phyloP scores from a whole-genome alignment of 805 yeast genomes.

The Kodamaea kaohsiungensis region DNA sequence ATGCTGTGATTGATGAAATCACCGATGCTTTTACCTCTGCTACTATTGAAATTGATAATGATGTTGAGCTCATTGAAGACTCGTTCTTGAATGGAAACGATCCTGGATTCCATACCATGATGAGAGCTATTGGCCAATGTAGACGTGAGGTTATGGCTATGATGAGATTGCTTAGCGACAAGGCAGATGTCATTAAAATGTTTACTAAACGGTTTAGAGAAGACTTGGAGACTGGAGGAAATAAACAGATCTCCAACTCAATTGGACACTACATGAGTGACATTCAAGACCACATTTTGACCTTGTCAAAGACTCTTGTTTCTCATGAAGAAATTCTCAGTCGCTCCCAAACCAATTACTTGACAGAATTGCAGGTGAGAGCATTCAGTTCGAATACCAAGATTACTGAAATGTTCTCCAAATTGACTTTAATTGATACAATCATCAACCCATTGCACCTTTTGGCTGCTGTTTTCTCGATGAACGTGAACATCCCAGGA shows the following conservation, averaged over 20 bases:
- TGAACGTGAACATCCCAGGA: constrained; percentile 93
- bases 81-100: constrained; percentile 81
- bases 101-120: constrained; percentile 72
- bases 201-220: constrained; percentile 94
- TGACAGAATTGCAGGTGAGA: constrained; percentile 93
- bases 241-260: background rate
- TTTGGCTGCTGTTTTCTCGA: constrained; percentile 90
- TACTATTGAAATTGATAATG: constrained; percentile 73
- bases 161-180: constrained; percentile 85
- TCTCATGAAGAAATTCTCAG: constrained; percentile 93
- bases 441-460: constrained; percentile 86
- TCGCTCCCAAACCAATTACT: constrained; percentile 86
- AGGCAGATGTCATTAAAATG: constrained; percentile 95
- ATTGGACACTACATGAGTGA: constrained; percentile 79
- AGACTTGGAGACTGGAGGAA: constrained; percentile 33
- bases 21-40: constrained; percentile 86
- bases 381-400: constrained; percentile 82
- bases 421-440: constrained; percentile 89
- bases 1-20: constrained; percentile 80
- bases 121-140: constrained; percentile 75
- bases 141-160: constrained; percentile 89
- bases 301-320: constrained; percentile 88
- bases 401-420: constrained; percentile 83
- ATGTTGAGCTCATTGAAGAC: constrained; percentile 81
- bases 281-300: constrained; percentile 94